These are phyloP conservation scores for Bruguiera gymnorhiza DNA, from an alignment of 345 rosid genomes.

Conservation along the genomic window DNA sequence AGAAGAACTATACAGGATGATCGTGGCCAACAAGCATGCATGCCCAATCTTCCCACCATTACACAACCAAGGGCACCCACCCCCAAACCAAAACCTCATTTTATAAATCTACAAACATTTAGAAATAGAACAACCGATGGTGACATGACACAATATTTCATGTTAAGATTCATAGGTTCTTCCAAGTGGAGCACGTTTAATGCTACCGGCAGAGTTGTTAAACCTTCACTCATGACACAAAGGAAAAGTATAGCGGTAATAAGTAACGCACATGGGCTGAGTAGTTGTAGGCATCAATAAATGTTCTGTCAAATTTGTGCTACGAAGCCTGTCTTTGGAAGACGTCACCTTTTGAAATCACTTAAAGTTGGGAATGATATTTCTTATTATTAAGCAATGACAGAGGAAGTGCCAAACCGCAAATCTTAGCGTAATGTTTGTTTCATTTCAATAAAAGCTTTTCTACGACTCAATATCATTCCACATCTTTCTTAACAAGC, in stretches of 20 bases:
- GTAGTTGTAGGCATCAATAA: slow-evolving; percentile 22
- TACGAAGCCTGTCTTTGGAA: slow-evolving; percentile 3
- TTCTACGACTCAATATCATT: background rate
- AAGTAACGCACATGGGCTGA: slow-evolving; percentile 40
- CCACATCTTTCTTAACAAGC: too few species aligned
- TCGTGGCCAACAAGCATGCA: too few species aligned
- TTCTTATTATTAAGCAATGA: slow-evolving; percentile 4
- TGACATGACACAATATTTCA: background rate
- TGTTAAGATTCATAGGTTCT: background rate
- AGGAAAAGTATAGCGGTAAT: slow-evolving; percentile 17
- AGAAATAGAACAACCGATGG: background rate
- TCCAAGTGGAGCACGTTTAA: slow-evolving; percentile 14
- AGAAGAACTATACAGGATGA: background rate
- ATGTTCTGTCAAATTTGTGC: slow-evolving; percentile 27
- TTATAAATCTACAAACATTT: too few species aligned
- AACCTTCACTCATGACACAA: background rate
- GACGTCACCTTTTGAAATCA: background rate
- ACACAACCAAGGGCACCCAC: too few species aligned
- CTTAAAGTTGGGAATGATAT: too few species aligned
- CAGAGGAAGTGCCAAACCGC: slow-evolving; percentile 4
- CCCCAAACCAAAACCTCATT: too few species aligned
- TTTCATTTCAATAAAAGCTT: slow-evolving; percentile 11
- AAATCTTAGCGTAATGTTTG: background rate
- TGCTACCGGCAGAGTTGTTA: slow-evolving; percentile 2
- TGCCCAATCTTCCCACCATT: too few species aligned